Base-by-base conservation (phyloP, 176 grass and related monocot species). In the Phoenix dactylifera region DNA sequence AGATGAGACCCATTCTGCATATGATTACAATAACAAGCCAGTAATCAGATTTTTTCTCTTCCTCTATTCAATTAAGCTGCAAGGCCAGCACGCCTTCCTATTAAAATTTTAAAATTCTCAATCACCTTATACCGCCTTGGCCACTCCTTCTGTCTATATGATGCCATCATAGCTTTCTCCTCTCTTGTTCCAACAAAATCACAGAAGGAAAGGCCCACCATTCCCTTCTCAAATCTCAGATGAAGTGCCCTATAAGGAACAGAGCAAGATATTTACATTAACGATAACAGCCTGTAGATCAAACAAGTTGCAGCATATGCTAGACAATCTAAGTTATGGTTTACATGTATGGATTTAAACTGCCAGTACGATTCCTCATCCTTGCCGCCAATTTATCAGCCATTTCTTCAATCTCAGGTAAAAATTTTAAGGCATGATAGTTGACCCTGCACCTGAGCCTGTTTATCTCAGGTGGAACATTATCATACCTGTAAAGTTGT, bases 191-290 rank as follows among this genome's bases (percentile, higher is more conserved):
- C 87, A 67, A 74, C 81, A 89, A 92, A 98, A 86, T 98, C 93
- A 83, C 93, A 98, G 59, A 98, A 98, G 1, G 93, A 98, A 26
- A 98, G 76, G 0, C 93, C 87, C 66, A 91, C 93, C 93, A 92
- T 98, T 75, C 93, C 93, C 78, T 98, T 98, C 76, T 98, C 93
- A 67, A 92, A 98, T 68, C 93, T 77, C 72, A 98, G 74, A 81
- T 98, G 93, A 83, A 97, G 87, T 66, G 93, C 93, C 87, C 93
- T 97, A 57, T 54, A 50, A 62, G 80, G 44, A 60, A 72, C 10
- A 78, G 61, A 26, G 58, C 51, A 44, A 50, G 48, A 66, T 16
- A 60, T 62, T 67, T 61, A 56, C 59, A 58, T 55, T 6, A 61
- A 18, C 62, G 18, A 57, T 29, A 44, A 44, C 35, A 44, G 10